A percentile compares a stretch with the other conserved stretches of the same genome.
Evolutionary conservation across 148 eudicot genomes (phyloP).

Genomic region (Silene uniflora): DNA sequence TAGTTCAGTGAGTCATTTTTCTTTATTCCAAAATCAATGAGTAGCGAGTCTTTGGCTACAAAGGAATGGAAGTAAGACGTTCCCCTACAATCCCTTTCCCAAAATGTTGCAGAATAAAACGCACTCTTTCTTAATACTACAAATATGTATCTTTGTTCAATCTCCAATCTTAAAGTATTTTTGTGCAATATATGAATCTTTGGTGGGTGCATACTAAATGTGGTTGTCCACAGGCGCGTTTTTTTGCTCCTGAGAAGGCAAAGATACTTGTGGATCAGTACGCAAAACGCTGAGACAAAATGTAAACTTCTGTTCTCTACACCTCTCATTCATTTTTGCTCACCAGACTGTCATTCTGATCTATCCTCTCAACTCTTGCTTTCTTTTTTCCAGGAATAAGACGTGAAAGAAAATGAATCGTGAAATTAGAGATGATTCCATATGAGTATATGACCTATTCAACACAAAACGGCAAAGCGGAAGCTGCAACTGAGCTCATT

Average conservation of each 20-base stretch:
- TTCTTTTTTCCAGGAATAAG: slow-evolving; percentile 5
- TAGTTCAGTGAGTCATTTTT: too few species aligned
- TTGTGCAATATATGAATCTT: neutral
- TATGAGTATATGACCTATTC: neutral
- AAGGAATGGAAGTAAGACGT: too few species aligned
- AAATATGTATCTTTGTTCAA: too few species aligned
- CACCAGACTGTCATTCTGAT: neutral
- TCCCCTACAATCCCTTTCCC: too few species aligned
- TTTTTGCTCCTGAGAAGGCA: slow-evolving; percentile 92
- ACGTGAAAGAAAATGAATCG: neutral
- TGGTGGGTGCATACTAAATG: neutral
- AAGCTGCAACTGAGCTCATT: neutral
- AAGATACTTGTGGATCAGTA: slow-evolving; percentile 83
- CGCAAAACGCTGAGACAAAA: slow-evolving; percentile 39
- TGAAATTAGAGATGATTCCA: slow-evolving; percentile 6
- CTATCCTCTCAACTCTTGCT: neutral
- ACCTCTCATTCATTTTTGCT: neutral
- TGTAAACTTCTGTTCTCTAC: slow-evolving; percentile 11
- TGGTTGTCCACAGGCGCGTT: slow-evolving; percentile 67
- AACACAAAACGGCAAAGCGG: neutral
- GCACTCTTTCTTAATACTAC: too few species aligned
- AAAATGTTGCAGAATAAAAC: too few species aligned
- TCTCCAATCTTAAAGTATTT: too few species aligned
- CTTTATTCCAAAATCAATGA: too few species aligned
- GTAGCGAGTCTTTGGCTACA: too few species aligned